Evolutionary conservation across 768 basidiomycete genomes (phyloP), one percentile per base, ranked within the genome.

Genomic region (Mycena rebaudengoi): DNA sequence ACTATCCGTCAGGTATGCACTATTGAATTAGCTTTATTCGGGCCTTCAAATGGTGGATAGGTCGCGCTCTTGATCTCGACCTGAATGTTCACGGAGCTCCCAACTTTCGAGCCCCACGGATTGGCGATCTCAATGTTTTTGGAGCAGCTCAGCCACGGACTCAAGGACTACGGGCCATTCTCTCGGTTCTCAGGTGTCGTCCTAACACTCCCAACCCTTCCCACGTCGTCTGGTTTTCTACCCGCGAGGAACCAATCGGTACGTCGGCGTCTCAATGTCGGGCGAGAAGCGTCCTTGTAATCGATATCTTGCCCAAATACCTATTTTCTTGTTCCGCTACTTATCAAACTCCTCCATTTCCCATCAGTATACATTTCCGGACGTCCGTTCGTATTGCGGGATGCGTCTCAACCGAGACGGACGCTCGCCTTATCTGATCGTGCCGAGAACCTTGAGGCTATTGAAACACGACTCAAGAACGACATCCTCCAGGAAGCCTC

Each of bases 91-190:
- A 95, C 72, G 97, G 98, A 32, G 97, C 97, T 18, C 96, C 97
- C 4, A 98, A 99, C 78, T 98, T 99, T 73, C 83, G 98, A 67
- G 88, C 92, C 13, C 91, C 95, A 10, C 84, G 88, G 51, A 85
- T 88, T 48, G 90, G 88, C 26, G 86, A 87, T 59, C 83, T 98
- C 32, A 97, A 96, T 68, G 95, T 99, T 2, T 99, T 92, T 72
- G 98, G 97, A 14, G 94, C 91, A 6, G 97, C 98, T 2, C 98
- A 99, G 73, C 98, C 98, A 13, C 92, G 96, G 2, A 89, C 93
- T 1, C 92, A 95, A 67, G 98, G 97, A 4, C 82, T 99, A 11
- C 85, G 94, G 45, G 96, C 95, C 3, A 94, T 99, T 50, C 79
- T 99, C 5, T 94, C 94, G 21, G 83, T 95, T 12, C 85, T 99